Conservation (phyloP, 202 grass and related monocot species). For the Setaria viridis region DNA sequence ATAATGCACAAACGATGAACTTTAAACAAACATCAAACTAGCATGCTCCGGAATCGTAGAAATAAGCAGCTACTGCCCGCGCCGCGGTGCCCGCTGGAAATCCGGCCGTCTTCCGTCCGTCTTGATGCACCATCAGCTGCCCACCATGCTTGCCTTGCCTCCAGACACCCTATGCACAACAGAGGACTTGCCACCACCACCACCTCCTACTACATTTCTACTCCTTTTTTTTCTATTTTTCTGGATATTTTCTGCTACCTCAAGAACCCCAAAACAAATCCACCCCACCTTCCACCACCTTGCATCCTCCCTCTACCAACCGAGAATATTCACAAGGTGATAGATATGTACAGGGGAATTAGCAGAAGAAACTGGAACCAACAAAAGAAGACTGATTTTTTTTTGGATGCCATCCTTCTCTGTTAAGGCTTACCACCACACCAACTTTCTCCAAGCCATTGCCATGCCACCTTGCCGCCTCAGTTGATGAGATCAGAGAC, state of each 20-base stretch:
- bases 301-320: constrained; percentile 39
- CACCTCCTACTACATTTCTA: constrained; percentile 14
- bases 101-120: constrained; percentile 23
- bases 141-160: constrained; percentile 31
- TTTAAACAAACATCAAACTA: constrained; percentile 16
- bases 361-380: constrained; percentile 50
- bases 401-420: constrained; percentile 9
- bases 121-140: constrained; percentile 18
- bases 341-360: constrained; percentile 70
- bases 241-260: constrained; percentile 39
- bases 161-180: constrained; percentile 39
- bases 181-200: background rate
- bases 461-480: constrained; percentile 6
- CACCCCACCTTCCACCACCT: constrained; percentile 38
- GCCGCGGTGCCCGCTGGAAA: background rate
- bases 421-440: constrained; percentile 47
- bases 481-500: constrained; percentile 84
- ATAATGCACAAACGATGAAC: background rate
- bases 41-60: constrained; percentile 16
- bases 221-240: constrained; percentile 15
- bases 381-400: constrained; percentile 30
- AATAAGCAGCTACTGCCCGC: background rate
- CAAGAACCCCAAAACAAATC: constrained; percentile 87
- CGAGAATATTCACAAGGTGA: constrained; percentile 68
- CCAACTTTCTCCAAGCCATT: constrained; percentile 23